Evolutionary conservation across 2,329 filamentous ascomycete species (phyloP).

Genomic region (Trichoderma citrinoviride): DNA sequence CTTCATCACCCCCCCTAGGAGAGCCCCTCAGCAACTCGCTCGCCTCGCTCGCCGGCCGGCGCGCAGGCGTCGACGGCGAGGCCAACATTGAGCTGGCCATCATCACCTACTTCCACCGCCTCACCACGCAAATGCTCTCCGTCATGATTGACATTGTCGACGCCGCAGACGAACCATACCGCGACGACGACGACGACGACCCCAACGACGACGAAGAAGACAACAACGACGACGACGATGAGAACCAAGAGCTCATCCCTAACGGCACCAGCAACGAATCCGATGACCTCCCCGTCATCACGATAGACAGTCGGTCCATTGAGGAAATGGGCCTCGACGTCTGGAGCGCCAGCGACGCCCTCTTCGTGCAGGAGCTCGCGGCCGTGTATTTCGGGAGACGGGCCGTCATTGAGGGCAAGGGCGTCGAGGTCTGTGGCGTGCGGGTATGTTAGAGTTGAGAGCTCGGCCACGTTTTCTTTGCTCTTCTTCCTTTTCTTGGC

Average conservation of each 20-base stretch:
- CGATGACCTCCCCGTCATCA: constrained; percentile 44
- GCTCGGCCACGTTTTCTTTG: neutral
- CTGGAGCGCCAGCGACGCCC: constrained; percentile 70
- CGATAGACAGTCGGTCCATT: constrained; percentile 63
- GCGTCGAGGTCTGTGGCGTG: constrained; percentile 72
- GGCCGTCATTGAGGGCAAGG: constrained; percentile 63
- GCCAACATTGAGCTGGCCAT: constrained; percentile 64
- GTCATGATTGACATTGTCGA: constrained; percentile 61
- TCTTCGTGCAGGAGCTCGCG: constrained; percentile 63
- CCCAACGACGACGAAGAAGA: constrained; percentile 33
- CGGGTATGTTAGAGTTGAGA: constrained; percentile 62
- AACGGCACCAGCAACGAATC: constrained; percentile 33
- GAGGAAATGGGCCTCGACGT: constrained; percentile 72
- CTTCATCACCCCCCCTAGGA: constrained; percentile 31
- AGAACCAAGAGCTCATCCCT: constrained; percentile 31
- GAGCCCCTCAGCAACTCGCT: constrained; percentile 44
- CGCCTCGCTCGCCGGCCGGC: constrained; percentile 42
- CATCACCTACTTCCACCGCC: constrained; percentile 77
- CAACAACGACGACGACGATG: constrained; percentile 36
- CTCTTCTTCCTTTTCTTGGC: neutral
- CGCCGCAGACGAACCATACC: constrained; percentile 44
- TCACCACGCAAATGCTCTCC: constrained; percentile 64
- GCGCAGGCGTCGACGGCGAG: constrained; percentile 40
- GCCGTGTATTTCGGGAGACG: constrained; percentile 63
- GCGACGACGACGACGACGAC: constrained; percentile 33